Percentiles rank a stretch among this genome's conserved stretches.
Evolutionary conservation across 2,329 filamentous ascomycete species (phyloP).

Genomic region (Exutisphaerella laricina): DNA sequence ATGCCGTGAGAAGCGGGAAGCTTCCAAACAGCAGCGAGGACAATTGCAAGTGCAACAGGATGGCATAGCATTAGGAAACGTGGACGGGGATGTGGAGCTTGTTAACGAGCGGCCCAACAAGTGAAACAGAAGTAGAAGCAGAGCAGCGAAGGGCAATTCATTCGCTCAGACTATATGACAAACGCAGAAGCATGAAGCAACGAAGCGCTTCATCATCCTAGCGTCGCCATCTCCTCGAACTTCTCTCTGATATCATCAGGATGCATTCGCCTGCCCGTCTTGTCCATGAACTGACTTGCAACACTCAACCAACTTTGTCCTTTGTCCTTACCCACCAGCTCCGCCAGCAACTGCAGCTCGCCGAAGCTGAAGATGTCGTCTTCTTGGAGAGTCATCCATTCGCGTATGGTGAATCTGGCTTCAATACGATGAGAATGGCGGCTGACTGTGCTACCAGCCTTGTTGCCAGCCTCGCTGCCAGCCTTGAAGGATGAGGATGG

Average conservation of each 20-base stretch:
- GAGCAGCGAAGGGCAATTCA: neutral
- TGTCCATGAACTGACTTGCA: conserved; percentile 45
- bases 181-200: neutral
- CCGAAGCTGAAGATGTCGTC: conserved; percentile 34
- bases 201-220: conserved; percentile 5
- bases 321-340: conserved; percentile 36
- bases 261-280: conserved; percentile 44
- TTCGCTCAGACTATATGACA: neutral
- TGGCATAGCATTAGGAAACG: neutral
- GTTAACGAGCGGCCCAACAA: too few species aligned
- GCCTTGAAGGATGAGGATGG: conserved; percentile 14
- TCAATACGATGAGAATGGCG: conserved; percentile 15
- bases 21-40: too few species aligned
- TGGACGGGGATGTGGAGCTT: neutral
- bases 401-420: conserved; percentile 27
- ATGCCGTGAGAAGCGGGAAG: too few species aligned
- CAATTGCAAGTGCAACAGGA: too few species aligned
- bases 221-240: conserved; percentile 29
- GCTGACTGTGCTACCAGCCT: conserved; percentile 11
- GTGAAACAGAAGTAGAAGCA: too few species aligned
- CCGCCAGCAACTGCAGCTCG: conserved; percentile 41
- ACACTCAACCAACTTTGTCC: conserved; percentile 43
- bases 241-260: conserved; percentile 42
- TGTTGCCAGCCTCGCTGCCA: too few species aligned
- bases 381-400: conserved; percentile 30